phyloP scores from a whole-genome alignment of 2,329 filamentous ascomycete species.

The Elsinoe australis region DNA sequence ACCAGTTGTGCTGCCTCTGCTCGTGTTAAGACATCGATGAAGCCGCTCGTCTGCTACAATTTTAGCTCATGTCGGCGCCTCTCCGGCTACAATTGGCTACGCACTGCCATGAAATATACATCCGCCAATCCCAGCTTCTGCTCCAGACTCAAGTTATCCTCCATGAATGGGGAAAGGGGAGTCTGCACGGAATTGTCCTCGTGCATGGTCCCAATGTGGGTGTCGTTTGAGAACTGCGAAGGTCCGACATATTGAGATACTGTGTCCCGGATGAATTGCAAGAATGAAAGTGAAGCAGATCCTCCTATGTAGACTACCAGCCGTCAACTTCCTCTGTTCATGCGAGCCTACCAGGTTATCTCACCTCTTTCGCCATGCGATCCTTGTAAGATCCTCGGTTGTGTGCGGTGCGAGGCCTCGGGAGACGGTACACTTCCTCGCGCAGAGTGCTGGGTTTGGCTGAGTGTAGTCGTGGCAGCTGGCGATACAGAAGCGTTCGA shows the following conservation, averaged over 20 bases:
- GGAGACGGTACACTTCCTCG: not conserved
- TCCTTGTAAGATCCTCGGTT: slow-evolving; percentile 43
- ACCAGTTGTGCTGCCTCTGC: slow-evolving; percentile 22
- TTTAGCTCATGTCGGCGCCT: slow-evolving; percentile 21
- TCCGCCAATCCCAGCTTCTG: slow-evolving; percentile 29
- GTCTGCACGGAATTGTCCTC: slow-evolving; percentile 31
- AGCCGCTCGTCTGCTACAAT: slow-evolving; percentile 34
- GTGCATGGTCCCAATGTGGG: slow-evolving; percentile 47
- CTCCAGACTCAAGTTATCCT: slow-evolving; percentile 27
- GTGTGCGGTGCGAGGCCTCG: slow-evolving; percentile 6
- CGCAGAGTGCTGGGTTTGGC: not conserved
- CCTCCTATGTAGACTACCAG: slow-evolving; percentile 42
- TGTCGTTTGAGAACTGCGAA: slow-evolving; percentile 47
- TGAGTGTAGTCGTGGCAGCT: not conserved
- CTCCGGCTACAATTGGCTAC: slow-evolving; percentile 23
- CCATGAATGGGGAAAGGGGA: slow-evolving; percentile 18
- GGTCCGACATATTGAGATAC: slow-evolving; percentile 47
- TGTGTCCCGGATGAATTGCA: slow-evolving; percentile 46
- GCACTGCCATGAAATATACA: slow-evolving; percentile 31
- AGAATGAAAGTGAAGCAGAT: slow-evolving; percentile 49
- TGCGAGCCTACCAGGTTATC: slow-evolving; percentile 2
- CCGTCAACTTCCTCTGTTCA: not conserved
- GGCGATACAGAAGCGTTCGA: slow-evolving; percentile 8
- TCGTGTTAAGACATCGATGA: slow-evolving; percentile 33
- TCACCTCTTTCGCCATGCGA: slow-evolving; percentile 46